Percentiles rank a stretch among this genome's conserved stretches.
These are phyloP conservation scores for Macadamia integrifolia DNA, from an alignment of 164 flowering plant species.

Conservation along the genomic window DNA sequence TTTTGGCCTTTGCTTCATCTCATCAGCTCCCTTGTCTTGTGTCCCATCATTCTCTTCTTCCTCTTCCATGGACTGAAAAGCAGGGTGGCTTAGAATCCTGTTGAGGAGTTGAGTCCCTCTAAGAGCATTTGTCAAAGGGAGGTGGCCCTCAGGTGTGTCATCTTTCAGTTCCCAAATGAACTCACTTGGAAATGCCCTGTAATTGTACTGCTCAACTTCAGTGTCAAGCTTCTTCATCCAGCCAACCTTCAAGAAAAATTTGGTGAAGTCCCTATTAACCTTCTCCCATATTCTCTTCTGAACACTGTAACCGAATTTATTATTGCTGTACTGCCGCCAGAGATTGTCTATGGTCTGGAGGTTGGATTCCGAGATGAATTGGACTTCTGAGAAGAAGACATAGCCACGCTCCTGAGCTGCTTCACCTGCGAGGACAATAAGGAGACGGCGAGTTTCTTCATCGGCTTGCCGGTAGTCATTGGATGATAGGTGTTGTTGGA, in stretches of 20 bases:
- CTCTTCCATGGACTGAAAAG: slow-evolving; percentile 38
- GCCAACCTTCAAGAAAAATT: slow-evolving; percentile 65
- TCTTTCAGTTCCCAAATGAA: slow-evolving; percentile 75
- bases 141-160: slow-evolving; percentile 76
- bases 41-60: slow-evolving; percentile 26
- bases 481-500: slow-evolving; percentile 44
- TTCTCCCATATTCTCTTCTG: slow-evolving; percentile 74
- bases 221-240: slow-evolving; percentile 99
- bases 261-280: slow-evolving; percentile 57
- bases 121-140: slow-evolving; percentile 92
- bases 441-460: slow-evolving; percentile 87
- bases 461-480: slow-evolving; percentile 72
- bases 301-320: slow-evolving; percentile 77
- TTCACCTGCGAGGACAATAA: slow-evolving; percentile 81
- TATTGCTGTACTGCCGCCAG: slow-evolving; percentile 61
- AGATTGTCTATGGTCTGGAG: slow-evolving; percentile 65
- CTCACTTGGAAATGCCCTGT: slow-evolving; percentile 79
- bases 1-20: slow-evolving; percentile 22
- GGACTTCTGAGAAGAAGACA: slow-evolving; percentile 92
- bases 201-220: slow-evolving; percentile 78
- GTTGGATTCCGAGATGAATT: slow-evolving; percentile 59
- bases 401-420: slow-evolving; percentile 70
- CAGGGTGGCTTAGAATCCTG: slow-evolving; percentile 65
- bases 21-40: slow-evolving; percentile 13
- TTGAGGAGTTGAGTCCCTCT: slow-evolving; percentile 77